A percentile compares a stretch with the other conserved stretches of the same genome.
These are phyloP conservation scores for Phytophthora pini DNA, from an alignment of 352 stramenopile species.

Conservation along the genomic window DNA sequence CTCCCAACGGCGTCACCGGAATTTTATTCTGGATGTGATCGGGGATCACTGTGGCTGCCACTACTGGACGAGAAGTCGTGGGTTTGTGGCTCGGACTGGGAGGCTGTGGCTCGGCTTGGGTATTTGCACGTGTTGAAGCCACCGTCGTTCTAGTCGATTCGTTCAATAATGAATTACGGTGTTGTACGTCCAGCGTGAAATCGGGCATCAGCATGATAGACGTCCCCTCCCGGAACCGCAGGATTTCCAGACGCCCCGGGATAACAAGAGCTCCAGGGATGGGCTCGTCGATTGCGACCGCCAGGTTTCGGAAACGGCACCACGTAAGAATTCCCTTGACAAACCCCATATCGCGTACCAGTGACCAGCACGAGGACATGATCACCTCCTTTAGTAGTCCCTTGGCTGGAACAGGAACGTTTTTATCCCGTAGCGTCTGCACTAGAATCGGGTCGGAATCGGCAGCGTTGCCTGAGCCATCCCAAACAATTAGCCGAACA, in stretches of 20 bases:
- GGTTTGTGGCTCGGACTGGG: not conserved
- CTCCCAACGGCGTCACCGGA: constrained; percentile 46
- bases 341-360: constrained; percentile 68
- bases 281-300: constrained; percentile 46
- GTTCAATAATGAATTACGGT: constrained; percentile 30
- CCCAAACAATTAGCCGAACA: constrained; percentile 67
- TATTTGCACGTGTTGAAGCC: not conserved
- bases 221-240: constrained; percentile 77
- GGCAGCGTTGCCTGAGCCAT: constrained; percentile 54
- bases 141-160: not conserved
- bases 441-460: constrained; percentile 22
- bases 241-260: constrained; percentile 16
- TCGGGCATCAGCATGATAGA: constrained; percentile 70
- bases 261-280: constrained; percentile 14
- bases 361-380: constrained; percentile 71
- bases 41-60: constrained; percentile 49
- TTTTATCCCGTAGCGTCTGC: constrained; percentile 25
- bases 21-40: constrained; percentile 54
- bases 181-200: constrained; percentile 51
- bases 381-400: constrained; percentile 69
- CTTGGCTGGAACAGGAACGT: constrained; percentile 28
- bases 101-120: not conserved
- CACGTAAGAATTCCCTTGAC: constrained; percentile 45
- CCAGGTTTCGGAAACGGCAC: constrained; percentile 81
- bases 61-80: not conserved